A percentile compares a stretch with the other conserved stretches of the same genome.
Evolutionary conservation across 2,329 filamentous ascomycete species (phyloP).

Genomic region (Coleophoma eucalyptorum): DNA sequence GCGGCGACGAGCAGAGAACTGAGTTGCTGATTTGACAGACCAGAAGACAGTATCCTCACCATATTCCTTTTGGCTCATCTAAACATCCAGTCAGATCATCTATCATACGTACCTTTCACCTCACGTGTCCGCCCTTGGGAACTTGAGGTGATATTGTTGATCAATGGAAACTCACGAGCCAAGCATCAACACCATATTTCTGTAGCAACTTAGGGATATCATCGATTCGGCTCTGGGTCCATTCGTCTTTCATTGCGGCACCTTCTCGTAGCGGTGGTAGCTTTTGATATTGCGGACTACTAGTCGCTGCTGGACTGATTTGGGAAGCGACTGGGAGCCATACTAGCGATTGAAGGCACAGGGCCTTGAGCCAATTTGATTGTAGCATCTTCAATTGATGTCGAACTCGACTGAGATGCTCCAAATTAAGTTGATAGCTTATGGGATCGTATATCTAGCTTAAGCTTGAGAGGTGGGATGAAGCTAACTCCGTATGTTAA

Average conservation of each 20-base stretch:
- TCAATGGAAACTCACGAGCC: conserved; percentile 33
- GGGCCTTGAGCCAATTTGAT: background rate
- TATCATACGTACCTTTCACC: no score
- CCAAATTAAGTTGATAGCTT: no score
- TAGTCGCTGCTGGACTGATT: background rate
- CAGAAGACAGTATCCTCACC: conserved; percentile 49
- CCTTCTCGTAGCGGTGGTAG: conserved; percentile 41
- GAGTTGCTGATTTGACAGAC: conserved; percentile 40
- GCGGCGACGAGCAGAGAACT: conserved; percentile 45
- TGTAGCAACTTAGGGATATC: conserved; percentile 37
- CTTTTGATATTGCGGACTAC: conserved; percentile 26
- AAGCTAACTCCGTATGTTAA: no score
- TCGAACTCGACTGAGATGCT: background rate
- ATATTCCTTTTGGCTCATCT: conserved; percentile 48
- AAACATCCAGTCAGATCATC: background rate
- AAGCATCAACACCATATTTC: conserved; percentile 43
- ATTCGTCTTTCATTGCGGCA: conserved; percentile 37
- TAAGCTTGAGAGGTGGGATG: no score
- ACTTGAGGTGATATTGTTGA: no score
- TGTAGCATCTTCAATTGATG: background rate
- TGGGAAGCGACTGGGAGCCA: background rate
- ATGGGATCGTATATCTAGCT: no score
- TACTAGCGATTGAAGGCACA: background rate
- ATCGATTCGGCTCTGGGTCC: conserved; percentile 37
- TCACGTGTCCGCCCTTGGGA: no score